These are phyloP conservation scores for Mycena latifolia DNA, from an alignment of 768 basidiomycete species.

Conservation along the genomic window DNA sequence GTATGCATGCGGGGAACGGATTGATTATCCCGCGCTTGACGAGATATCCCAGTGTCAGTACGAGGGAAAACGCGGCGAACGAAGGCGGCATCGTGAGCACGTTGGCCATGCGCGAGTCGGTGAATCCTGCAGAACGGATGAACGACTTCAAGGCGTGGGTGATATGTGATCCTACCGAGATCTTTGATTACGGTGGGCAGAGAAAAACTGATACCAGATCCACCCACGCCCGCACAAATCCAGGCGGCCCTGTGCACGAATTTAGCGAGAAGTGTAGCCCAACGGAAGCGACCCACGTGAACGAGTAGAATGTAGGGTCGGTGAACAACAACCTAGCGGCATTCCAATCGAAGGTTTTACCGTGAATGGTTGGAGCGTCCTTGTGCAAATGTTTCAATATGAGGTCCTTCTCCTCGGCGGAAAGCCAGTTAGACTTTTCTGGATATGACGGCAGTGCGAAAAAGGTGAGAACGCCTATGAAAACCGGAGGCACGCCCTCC, in stretches of 20 bases:
- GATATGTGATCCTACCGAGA: slow-evolving; percentile 25
- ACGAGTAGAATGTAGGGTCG: slow-evolving; percentile 38
- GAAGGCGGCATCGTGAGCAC: slow-evolving; percentile 42
- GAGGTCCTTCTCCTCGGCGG: slow-evolving; percentile 46
- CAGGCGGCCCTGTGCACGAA: slow-evolving; percentile 26
- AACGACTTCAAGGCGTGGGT: not conserved
- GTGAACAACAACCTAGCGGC: slow-evolving; percentile 29
- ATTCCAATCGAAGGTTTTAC: slow-evolving; percentile 29
- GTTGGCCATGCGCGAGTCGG: slow-evolving; percentile 38
- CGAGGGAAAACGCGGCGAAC: slow-evolving; percentile 34
- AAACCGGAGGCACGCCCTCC: slow-evolving; percentile 38
- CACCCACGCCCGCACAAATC: slow-evolving; percentile 38
- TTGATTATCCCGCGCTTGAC: slow-evolving; percentile 35
- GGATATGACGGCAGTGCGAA: slow-evolving; percentile 56
- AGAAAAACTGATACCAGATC: slow-evolving; percentile 36
- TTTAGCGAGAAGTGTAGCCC: not conserved
- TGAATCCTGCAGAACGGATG: slow-evolving; percentile 31
- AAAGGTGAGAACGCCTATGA: slow-evolving; percentile 37
- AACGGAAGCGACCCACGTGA: slow-evolving; percentile 21
- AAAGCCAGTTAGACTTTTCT: slow-evolving; percentile 53
- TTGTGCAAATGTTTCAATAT: slow-evolving; percentile 45
- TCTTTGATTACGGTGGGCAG: slow-evolving; percentile 40
- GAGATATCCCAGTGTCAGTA: slow-evolving; percentile 23
- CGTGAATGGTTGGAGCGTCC: slow-evolving; percentile 32
- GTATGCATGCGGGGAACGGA: slow-evolving; percentile 35